Evolutionary conservation across 768 basidiomycete species (phyloP).

Genomic region (Gyrodon lividus): DNA sequence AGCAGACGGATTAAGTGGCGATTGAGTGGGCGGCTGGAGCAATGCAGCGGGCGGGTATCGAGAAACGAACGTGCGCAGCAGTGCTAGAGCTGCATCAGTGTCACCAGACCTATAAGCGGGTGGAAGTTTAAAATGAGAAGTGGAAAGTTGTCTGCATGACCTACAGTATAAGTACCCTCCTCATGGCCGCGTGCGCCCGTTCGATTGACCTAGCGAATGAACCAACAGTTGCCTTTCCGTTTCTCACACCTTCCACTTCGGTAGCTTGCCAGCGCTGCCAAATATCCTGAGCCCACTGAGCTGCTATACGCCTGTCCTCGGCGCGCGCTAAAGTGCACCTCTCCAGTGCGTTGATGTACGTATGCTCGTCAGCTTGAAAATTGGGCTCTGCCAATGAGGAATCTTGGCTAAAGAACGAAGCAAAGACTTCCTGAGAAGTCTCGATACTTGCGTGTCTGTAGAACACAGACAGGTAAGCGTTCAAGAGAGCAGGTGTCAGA

Average conservation of each 20-base stretch:
- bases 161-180: slow-evolving; percentile 63
- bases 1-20: neutral
- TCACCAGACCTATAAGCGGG: slow-evolving; percentile 42
- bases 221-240: slow-evolving; percentile 20
- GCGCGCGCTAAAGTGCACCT: slow-evolving; percentile 47
- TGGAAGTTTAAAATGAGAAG: neutral
- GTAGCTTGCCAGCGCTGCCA: slow-evolving; percentile 64
- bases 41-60: slow-evolving; percentile 63
- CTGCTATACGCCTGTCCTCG: slow-evolving; percentile 48
- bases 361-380: slow-evolving; percentile 49
- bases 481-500: slow-evolving; percentile 63
- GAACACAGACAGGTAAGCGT: slow-evolving; percentile 79
- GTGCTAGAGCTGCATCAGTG: slow-evolving; percentile 50
- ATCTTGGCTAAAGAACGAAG: slow-evolving; percentile 44
- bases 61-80: slow-evolving; percentile 59
- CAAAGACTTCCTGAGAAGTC: slow-evolving; percentile 47
- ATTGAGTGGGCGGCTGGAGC: slow-evolving; percentile 30
- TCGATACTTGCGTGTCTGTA: slow-evolving; percentile 59
- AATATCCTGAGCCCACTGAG: slow-evolving; percentile 54
- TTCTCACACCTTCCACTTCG: slow-evolving; percentile 39
- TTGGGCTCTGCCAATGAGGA: slow-evolving; percentile 5
- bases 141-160: slow-evolving; percentile 25
- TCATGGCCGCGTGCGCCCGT: slow-evolving; percentile 63
- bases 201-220: slow-evolving; percentile 56
- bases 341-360: slow-evolving; percentile 68